Conservation (phyloP, 106 monocot species). For the Allium sativum region DNA sequence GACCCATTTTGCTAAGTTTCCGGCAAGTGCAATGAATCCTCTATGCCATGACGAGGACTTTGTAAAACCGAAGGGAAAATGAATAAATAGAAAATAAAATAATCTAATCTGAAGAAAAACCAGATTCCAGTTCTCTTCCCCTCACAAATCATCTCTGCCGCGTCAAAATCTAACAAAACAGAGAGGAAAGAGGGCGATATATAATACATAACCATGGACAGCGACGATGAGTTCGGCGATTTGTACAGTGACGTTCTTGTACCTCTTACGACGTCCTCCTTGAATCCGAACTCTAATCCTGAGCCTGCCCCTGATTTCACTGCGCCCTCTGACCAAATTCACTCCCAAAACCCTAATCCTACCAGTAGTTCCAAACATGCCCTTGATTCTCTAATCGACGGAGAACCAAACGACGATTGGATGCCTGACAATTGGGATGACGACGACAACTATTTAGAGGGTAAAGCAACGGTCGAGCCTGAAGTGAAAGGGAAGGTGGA, state of each 20-base stretch:
- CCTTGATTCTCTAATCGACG: neutral
- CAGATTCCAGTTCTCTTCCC: too few species aligned
- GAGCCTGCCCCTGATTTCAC: too few species aligned
- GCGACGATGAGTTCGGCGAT: slow-evolving; percentile 74
- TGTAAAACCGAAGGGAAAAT: too few species aligned
- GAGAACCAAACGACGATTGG: slow-evolving; percentile 38
- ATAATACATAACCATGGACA: slow-evolving; percentile 19
- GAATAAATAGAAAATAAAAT: too few species aligned
- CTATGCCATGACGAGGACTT: too few species aligned
- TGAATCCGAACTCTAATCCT: too few species aligned
- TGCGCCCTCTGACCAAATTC: neutral
- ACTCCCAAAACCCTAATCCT: neutral
- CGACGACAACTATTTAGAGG: slow-evolving; percentile 14
- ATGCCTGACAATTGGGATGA: slow-evolving; percentile 46
- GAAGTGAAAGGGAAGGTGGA: slow-evolving; percentile 1
- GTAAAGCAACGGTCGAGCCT: neutral
- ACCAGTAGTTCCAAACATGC: neutral
- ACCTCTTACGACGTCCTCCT: neutral
- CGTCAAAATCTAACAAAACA: too few species aligned
- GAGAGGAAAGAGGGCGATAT: too few species aligned
- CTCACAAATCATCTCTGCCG: too few species aligned
- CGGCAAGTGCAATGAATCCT: too few species aligned
- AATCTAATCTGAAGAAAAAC: too few species aligned
- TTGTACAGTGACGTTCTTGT: slow-evolving; percentile 55
- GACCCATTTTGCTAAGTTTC: too few species aligned